A percentile compares a stretch with the other conserved stretches of the same genome.
Conservation (phyloP, 345 rosid genomes). For the Populus tremula region DNA sequence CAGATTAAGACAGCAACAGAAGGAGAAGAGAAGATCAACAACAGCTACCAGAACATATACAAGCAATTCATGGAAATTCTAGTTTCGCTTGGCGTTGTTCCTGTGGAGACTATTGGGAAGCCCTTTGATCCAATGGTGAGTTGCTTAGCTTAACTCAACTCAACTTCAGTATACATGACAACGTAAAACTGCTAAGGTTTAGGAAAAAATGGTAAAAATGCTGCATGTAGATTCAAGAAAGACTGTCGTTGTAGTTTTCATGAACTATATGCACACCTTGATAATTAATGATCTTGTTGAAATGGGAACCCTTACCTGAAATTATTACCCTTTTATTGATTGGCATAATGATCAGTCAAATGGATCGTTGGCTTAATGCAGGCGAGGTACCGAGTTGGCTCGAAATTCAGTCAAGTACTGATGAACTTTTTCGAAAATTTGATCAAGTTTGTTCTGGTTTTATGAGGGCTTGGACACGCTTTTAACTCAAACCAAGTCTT, state of each 20-base stretch:
- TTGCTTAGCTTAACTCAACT: slow-evolving; percentile 17
- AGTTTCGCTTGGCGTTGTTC: slow-evolving; percentile 68
- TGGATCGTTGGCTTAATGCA: slow-evolving; percentile 47
- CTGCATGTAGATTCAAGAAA: not conserved
- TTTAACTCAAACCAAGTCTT: slow-evolving; percentile 41
- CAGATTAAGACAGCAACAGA: slow-evolving; percentile 82
- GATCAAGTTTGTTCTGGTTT: slow-evolving; percentile 51
- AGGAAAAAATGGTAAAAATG: not conserved
- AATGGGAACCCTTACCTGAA: not conserved
- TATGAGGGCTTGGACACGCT: slow-evolving; percentile 52
- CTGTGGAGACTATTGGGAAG: slow-evolving; percentile 76
- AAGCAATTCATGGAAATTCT: slow-evolving; percentile 86
- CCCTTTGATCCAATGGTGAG: slow-evolving; percentile 96
- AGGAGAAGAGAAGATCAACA: slow-evolving; percentile 85
- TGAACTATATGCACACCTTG: not conserved
- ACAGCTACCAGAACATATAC: slow-evolving; percentile 89
- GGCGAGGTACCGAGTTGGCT: slow-evolving; percentile 62
- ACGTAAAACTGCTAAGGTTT: not conserved
- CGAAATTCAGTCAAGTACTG: slow-evolving; percentile 50
- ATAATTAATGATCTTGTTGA: not conserved
- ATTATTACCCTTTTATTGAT: slow-evolving; percentile 3
- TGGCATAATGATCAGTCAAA: slow-evolving; percentile 24
- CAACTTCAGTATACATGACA: slow-evolving; percentile 7
- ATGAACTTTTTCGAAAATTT: slow-evolving; percentile 40
- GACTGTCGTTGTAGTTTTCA: not conserved